These are phyloP conservation scores for Kwoniella shivajii DNA, from an alignment of 1,284 basidiomycete species.

Conservation along the genomic window DNA sequence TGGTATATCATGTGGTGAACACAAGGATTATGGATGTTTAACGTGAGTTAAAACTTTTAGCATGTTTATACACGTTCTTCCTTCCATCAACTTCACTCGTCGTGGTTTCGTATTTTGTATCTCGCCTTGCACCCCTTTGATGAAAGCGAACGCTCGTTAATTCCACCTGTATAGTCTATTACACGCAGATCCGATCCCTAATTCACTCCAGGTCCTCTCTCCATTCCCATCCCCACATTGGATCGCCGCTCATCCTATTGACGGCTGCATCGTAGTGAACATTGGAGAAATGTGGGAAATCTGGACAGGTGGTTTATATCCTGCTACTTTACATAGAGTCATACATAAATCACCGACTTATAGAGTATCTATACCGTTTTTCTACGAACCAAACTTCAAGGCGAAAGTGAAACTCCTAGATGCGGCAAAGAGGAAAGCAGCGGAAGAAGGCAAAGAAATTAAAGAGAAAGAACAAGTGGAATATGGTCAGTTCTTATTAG, in stretches of 20 bases:
- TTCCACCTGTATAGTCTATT: slow-evolving; percentile 64
- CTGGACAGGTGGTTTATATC: slow-evolving; percentile 42
- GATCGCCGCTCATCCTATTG: slow-evolving; percentile 72
- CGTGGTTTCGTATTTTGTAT: neutral
- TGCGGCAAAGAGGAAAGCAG: slow-evolving; percentile 27
- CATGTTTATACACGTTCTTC: neutral
- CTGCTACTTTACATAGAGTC: slow-evolving; percentile 40
- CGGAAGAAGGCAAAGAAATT: slow-evolving; percentile 18
- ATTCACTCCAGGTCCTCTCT: slow-evolving; percentile 77
- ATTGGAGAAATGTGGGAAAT: slow-evolving; percentile 62
- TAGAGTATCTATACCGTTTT: slow-evolving; percentile 40
- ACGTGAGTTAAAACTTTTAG: slow-evolving; percentile 60
- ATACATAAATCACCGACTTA: slow-evolving; percentile 34
- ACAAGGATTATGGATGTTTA: slow-evolving; percentile 85
- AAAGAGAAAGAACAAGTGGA: slow-evolving; percentile 12
- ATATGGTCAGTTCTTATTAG: slow-evolving; percentile 27
- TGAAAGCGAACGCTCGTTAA: neutral
- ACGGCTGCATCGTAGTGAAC: slow-evolving; percentile 69
- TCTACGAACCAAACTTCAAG: slow-evolving; percentile 43
- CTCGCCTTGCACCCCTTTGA: neutral
- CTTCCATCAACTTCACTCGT: slow-evolving; percentile 3
- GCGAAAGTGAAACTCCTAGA: slow-evolving; percentile 23
- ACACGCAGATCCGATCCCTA: slow-evolving; percentile 72
- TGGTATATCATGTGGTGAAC: slow-evolving; percentile 80
- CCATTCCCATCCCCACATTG: slow-evolving; percentile 57